Conservation (phyloP, 768 basidiomycete species). For the Rhizopogon vulgaris region DNA sequence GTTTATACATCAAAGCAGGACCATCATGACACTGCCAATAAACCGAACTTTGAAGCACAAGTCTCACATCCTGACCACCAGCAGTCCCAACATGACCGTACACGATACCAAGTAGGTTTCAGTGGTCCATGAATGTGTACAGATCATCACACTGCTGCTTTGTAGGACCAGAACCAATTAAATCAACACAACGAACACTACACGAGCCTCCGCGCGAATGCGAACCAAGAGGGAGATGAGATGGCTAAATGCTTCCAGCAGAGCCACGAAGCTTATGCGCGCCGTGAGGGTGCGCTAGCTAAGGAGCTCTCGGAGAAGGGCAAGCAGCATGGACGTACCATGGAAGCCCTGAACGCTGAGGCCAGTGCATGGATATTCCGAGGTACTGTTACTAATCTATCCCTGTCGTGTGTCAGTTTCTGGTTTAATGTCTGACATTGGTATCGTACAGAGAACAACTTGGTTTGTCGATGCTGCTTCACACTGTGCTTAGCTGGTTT, state of each 20-base stretch:
- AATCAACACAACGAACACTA: conserved; percentile 74
- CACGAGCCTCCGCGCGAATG: conserved; percentile 60
- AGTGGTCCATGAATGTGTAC: background rate
- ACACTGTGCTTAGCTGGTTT: background rate
- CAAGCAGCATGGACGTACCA: conserved; percentile 68
- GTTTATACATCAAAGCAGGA: too few species aligned
- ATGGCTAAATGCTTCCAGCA: conserved; percentile 69
- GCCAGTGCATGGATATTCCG: conserved; percentile 85
- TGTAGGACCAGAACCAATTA: conserved; percentile 47
- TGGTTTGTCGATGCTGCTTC: conserved; percentile 29
- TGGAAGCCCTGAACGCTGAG: conserved; percentile 73
- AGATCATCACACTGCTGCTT: background rate
- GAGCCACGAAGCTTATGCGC: conserved; percentile 69
- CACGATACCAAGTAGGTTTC: conserved; percentile 12
- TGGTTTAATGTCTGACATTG: conserved; percentile 2
- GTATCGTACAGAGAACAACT: conserved; percentile 60
- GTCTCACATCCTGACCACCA: background rate
- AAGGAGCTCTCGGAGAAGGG: conserved; percentile 80
- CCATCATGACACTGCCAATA: too few species aligned
- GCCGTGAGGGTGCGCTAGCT: conserved; percentile 70
- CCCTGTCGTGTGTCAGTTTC: conserved; percentile 14
- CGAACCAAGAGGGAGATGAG: conserved; percentile 71
- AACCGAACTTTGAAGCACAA: conserved; percentile 3
- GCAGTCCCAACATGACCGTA: conserved; percentile 12
- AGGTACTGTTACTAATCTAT: conserved; percentile 34